Evolutionary conservation across 441 rosid species (phyloP).

Genomic region (Geranium incanum): DNA sequence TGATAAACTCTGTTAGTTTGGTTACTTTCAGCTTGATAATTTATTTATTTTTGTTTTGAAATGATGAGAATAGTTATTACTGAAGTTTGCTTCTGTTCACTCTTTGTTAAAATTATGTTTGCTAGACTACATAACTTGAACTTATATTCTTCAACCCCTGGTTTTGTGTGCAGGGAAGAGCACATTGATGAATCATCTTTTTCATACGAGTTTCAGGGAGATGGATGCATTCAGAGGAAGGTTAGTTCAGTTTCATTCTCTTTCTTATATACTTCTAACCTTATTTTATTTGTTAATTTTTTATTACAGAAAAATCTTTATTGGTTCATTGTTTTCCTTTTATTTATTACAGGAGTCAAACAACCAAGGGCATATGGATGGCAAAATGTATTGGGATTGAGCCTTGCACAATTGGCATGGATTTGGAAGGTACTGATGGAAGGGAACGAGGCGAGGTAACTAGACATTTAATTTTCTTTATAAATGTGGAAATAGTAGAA

Average conservation of each 20-base stretch:
- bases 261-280: background rate
- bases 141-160: background rate
- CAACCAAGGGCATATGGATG: conserved; percentile 91
- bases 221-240: conserved; percentile 79
- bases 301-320: background rate
- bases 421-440: conserved; percentile 93
- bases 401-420: conserved; percentile 81
- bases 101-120: background rate
- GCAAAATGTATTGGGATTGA: conserved; percentile 69
- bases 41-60: background rate
- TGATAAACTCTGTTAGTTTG: background rate
- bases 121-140: background rate
- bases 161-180: conserved; percentile 51
- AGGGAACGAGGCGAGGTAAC: conserved; percentile 92
- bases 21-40: background rate
- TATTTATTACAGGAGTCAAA: conserved; percentile 58
- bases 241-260: conserved; percentile 30
- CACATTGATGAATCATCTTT: conserved; percentile 78
- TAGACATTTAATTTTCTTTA: background rate
- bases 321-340: background rate
- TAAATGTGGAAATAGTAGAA: background rate
- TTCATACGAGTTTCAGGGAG: conserved; percentile 68
- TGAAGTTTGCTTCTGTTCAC: background rate
- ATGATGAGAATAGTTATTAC: background rate
- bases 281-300: background rate